phyloP scores from a whole-genome alignment of 176 grass and related monocot genomes.

The Oryza longistaminata region DNA sequence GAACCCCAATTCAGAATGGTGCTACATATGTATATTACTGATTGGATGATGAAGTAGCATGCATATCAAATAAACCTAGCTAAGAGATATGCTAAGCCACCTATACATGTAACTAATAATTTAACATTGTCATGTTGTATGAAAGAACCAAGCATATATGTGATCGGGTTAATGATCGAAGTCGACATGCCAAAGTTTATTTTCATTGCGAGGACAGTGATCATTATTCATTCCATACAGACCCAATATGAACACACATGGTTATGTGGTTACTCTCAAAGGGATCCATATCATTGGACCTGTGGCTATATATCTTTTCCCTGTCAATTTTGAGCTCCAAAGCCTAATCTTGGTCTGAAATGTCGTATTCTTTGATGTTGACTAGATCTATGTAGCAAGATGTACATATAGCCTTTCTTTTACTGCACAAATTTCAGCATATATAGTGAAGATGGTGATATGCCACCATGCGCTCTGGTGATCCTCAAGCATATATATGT shows the following conservation, averaged over 20 bases:
- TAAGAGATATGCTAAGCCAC: background rate
- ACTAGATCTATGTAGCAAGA: background rate
- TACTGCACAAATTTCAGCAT: slow-evolving; percentile 22
- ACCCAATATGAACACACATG: background rate
- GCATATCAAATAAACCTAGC: background rate
- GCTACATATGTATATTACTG: background rate
- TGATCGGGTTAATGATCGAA: background rate
- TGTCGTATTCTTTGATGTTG: slow-evolving; percentile 24
- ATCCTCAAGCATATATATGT: background rate
- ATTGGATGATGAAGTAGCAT: background rate
- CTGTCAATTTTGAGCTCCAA: background rate
- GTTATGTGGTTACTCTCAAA: background rate
- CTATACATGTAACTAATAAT: background rate
- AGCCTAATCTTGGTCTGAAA: slow-evolving; percentile 23
- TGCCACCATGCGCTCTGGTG: background rate
- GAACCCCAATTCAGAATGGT: background rate
- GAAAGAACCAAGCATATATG: background rate
- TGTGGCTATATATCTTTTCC: background rate
- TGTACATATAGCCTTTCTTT: background rate
- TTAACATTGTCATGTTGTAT: background rate
- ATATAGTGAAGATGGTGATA: background rate
- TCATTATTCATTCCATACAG: background rate
- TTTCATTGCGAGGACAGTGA: background rate
- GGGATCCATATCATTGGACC: background rate
- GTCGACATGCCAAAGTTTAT: background rate